phyloP scores from a whole-genome alignment of 2,329 filamentous ascomycete species.

The Cladophialophora psammophila region DNA sequence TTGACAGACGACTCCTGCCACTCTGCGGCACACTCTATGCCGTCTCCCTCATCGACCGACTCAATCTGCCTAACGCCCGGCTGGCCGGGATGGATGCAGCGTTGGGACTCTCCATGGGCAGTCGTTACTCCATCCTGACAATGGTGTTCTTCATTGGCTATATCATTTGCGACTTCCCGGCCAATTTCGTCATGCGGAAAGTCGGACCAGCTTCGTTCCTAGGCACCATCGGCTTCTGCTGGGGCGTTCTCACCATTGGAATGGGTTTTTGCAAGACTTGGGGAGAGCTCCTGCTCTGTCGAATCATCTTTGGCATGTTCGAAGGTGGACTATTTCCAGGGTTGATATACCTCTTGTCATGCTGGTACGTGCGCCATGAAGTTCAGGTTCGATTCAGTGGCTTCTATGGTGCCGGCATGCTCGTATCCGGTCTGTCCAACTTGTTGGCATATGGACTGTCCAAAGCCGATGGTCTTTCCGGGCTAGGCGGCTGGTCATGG shows the following conservation, averaged over 20 bases:
- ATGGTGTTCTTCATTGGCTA: slow-evolving; percentile 45
- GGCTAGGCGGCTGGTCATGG: slow-evolving; percentile 48
- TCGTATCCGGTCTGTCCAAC: slow-evolving; percentile 42
- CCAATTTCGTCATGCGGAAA: slow-evolving; percentile 54
- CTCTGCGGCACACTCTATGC: slow-evolving; percentile 9
- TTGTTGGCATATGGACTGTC: slow-evolving; percentile 50
- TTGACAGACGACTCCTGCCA: slow-evolving; percentile 2
- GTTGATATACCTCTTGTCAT: slow-evolving; percentile 54
- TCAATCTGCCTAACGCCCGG: slow-evolving; percentile 10
- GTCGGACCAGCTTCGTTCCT: slow-evolving; percentile 22
- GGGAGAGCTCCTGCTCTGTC: slow-evolving; percentile 35
- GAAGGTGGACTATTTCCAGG: slow-evolving; percentile 50
- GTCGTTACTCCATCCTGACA: slow-evolving; percentile 34
- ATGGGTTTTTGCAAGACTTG: slow-evolving; percentile 10
- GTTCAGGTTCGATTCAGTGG: slow-evolving; percentile 42
- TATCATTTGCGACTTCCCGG: slow-evolving; percentile 48
- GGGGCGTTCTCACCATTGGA: slow-evolving; percentile 37
- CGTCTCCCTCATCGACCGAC: slow-evolving; percentile 9
- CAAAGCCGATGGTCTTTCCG: slow-evolving; percentile 39
- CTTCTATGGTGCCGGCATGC: slow-evolving; percentile 39
- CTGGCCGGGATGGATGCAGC: slow-evolving; percentile 11
- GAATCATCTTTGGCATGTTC: slow-evolving; percentile 43
- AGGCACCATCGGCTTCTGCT: slow-evolving; percentile 9
- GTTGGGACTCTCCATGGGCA: background rate
- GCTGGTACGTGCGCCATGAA: slow-evolving; percentile 49